phyloP scores from a whole-genome alignment of 495 filamentous ascomycete species.

The Aspergillus incahuasiensis region DNA sequence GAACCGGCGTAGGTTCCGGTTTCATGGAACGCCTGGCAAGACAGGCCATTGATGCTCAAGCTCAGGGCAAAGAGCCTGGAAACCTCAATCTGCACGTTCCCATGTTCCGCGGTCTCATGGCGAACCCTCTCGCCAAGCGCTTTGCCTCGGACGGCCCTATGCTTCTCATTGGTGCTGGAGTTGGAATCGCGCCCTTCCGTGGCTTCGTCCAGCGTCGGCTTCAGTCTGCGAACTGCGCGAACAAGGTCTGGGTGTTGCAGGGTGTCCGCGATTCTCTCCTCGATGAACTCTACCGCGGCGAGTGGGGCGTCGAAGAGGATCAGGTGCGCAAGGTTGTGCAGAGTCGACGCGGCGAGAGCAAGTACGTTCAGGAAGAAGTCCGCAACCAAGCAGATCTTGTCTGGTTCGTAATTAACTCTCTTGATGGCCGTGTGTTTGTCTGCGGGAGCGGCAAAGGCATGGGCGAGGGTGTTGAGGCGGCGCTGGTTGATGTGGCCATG shows the following conservation, averaged over 20 bases:
- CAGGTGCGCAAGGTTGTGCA: conserved; percentile 93
- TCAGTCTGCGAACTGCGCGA: conserved; percentile 93
- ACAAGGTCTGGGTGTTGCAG: conserved; percentile 99
- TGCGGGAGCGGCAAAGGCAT: conserved; percentile 93
- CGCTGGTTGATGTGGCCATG: conserved; percentile 76
- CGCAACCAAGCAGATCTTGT: conserved; percentile 85
- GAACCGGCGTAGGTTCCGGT: conserved; percentile 72
- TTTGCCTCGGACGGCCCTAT: conserved; percentile 92
- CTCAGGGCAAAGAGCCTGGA: conserved; percentile 45
- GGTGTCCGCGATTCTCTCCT: conserved; percentile 89
- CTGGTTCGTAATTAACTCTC: conserved; percentile 90
- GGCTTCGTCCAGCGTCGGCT: conserved; percentile 94
- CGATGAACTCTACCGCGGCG: conserved; percentile 92
- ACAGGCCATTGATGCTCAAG: conserved; percentile 59
- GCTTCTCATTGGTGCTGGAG: conserved; percentile 93
- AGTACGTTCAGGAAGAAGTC: conserved; percentile 87
- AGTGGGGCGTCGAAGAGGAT: conserved; percentile 90
- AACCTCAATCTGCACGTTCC: conserved; percentile 67
- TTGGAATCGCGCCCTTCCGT: conserved; percentile 94
- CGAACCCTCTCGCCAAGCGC: conserved; percentile 85
- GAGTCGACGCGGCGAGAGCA: conserved; percentile 68
- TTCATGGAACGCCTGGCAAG: conserved; percentile 80
- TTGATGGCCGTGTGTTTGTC: conserved; percentile 92
- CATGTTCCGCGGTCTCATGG: conserved; percentile 99
- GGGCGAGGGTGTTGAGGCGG: conserved; percentile 91